Conservation (phyloP, 352 stramenopile genomes). For the Globisporangium paroecandrum region DNA sequence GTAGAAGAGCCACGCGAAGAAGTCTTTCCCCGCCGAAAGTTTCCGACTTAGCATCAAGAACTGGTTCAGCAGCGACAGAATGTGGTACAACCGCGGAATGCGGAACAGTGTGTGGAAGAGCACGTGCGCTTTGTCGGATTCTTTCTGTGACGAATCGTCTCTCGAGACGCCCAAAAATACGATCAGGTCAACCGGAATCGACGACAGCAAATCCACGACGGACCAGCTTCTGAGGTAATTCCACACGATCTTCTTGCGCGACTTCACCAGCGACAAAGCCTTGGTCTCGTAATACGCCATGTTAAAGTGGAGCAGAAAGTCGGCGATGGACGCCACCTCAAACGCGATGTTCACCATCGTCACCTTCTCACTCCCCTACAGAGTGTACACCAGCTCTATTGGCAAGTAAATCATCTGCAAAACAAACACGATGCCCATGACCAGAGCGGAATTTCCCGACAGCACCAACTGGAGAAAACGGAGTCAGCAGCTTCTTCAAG, state of each 20-base stretch:
- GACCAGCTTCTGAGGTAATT: slow-evolving; percentile 10
- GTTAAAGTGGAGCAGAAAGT: slow-evolving; percentile 13
- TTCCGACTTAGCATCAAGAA: slow-evolving; percentile 4
- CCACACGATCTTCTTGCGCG: slow-evolving; percentile 6
- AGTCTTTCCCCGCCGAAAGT: background rate
- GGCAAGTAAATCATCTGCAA: slow-evolving; percentile 10
- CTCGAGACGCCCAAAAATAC: background rate
- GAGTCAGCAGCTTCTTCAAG: background rate
- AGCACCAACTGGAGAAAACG: background rate
- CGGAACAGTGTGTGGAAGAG: slow-evolving; percentile 12
- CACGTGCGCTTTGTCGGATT: background rate
- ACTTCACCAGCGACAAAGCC: slow-evolving; percentile 1
- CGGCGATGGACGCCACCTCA: slow-evolving; percentile 6
- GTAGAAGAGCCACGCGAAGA: slow-evolving; percentile 13
- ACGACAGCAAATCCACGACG: slow-evolving; percentile 9
- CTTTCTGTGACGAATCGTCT: background rate
- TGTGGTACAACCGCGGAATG: slow-evolving; percentile 8
- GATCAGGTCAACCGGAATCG: slow-evolving; percentile 7
- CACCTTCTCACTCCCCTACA: background rate
- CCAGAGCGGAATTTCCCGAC: slow-evolving; percentile 1
- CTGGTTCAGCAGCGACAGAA: background rate
- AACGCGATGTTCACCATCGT: slow-evolving; percentile 12
- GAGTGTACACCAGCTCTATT: slow-evolving; percentile 4
- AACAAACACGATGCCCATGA: slow-evolving; percentile 8
- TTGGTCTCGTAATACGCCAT: slow-evolving; percentile 11